Percentiles rank a stretch among this genome's conserved stretches.
These are phyloP conservation scores for Pseudogymnoascus verrucosus DNA, from an alignment of 2,329 filamentous ascomycete species.

Conservation along the genomic window DNA sequence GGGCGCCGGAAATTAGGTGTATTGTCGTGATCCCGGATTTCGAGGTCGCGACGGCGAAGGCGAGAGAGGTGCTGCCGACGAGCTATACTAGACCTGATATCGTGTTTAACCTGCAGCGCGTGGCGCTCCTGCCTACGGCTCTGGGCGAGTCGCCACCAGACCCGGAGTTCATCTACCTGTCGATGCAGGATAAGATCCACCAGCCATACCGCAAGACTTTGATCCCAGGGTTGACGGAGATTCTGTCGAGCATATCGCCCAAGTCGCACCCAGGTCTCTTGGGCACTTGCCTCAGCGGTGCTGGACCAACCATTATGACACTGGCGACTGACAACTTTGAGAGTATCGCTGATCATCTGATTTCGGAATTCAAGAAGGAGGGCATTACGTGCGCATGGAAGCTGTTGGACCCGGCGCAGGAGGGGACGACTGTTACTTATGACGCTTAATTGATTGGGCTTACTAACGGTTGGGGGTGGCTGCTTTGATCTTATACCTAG, in stretches of 20 bases:
- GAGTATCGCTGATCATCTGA: constrained; percentile 71
- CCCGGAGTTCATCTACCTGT: constrained; percentile 87
- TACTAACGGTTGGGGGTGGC: background rate
- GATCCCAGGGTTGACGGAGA: constrained; percentile 85
- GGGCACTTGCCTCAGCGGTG: constrained; percentile 90
- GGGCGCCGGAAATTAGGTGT: constrained; percentile 92
- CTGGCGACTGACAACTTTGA: constrained; percentile 87
- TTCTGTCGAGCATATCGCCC: constrained; percentile 85
- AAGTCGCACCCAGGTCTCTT: constrained; percentile 78
- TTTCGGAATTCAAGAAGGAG: constrained; percentile 63
- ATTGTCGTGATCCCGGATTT: constrained; percentile 95
- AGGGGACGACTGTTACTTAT: constrained; percentile 28
- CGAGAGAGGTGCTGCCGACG: constrained; percentile 74
- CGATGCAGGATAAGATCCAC: constrained; percentile 98
- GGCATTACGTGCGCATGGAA: constrained; percentile 78
- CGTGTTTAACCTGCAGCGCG: constrained; percentile 87
- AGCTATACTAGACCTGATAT: constrained; percentile 75
- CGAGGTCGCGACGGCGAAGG: constrained; percentile 88
- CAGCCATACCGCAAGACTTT: constrained; percentile 90
- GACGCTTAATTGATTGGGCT: background rate
- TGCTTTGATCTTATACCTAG: constrained; percentile 1
- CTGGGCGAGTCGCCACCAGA: constrained; percentile 85
- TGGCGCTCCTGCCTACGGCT: constrained; percentile 82
- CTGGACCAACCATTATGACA: constrained; percentile 89
- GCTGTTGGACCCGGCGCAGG: constrained; percentile 79